These are phyloP conservation scores for Cladosporium sp. DNA, from an alignment of 2,329 filamentous ascomycete genomes.

Conservation along the genomic window DNA sequence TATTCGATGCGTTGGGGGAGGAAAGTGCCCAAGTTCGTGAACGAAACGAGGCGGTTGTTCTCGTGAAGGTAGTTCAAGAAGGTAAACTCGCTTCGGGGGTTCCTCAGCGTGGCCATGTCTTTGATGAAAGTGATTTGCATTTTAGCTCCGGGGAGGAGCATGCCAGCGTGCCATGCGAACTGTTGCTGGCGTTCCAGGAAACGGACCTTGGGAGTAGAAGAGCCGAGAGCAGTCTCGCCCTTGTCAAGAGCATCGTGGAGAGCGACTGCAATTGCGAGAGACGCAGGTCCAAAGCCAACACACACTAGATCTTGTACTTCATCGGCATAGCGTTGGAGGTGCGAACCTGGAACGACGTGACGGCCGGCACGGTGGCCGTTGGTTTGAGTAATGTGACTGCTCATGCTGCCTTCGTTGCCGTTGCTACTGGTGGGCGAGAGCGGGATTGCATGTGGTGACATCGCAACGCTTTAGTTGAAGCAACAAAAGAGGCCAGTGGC, in stretches of 20 bases:
- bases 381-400: slow-evolving; percentile 1
- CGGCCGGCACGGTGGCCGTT: slow-evolving; percentile 8
- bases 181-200: slow-evolving; percentile 83
- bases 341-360: slow-evolving; percentile 15
- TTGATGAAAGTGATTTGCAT: slow-evolving; percentile 99
- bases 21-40: slow-evolving; percentile 89
- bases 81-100: slow-evolving; percentile 88
- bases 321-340: slow-evolving; percentile 53
- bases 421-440: slow-evolving; percentile 11
- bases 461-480: slow-evolving; percentile 16
- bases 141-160: slow-evolving; percentile 87
- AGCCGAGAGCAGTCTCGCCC: slow-evolving; percentile 37
- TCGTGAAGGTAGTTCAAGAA: slow-evolving; percentile 91
- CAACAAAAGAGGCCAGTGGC: not conserved
- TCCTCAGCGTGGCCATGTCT: slow-evolving; percentile 84
- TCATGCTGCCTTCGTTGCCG: slow-evolving; percentile 16
- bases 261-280: slow-evolving; percentile 83
- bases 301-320: slow-evolving; percentile 82
- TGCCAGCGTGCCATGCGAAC: slow-evolving; percentile 93
- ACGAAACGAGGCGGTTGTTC: slow-evolving; percentile 79
- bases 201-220: slow-evolving; percentile 65
- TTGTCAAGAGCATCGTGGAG: slow-evolving; percentile 73
- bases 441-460: slow-evolving; percentile 24
- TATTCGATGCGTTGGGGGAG: slow-evolving; percentile 84
- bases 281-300: slow-evolving; percentile 90